These are phyloP conservation scores for Trichoderma oligosporum DNA, from an alignment of 2,329 filamentous ascomycete species.

Conservation along the genomic window DNA sequence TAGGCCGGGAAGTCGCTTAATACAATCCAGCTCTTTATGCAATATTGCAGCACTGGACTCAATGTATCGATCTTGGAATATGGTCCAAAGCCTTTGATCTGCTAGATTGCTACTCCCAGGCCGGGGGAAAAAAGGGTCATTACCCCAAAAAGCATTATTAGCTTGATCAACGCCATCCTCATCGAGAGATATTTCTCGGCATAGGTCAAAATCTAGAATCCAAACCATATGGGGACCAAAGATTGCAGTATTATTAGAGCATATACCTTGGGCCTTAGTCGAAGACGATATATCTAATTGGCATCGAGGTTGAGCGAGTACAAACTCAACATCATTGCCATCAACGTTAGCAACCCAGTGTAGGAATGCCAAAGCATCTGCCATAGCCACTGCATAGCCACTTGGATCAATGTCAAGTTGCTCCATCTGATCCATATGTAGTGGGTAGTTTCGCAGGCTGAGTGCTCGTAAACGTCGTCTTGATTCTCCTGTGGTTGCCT, in stretches of 20 bases:
- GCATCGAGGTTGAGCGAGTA: conserved; percentile 37
- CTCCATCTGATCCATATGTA: conserved; percentile 50
- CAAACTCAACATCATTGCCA: conserved; percentile 54
- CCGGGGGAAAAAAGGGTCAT: background rate
- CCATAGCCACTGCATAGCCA: conserved; percentile 45
- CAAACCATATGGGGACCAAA: conserved; percentile 39
- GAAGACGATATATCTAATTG: background rate
- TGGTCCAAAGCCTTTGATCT: background rate
- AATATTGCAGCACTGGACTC: background rate
- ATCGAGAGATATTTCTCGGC: conserved; percentile 19
- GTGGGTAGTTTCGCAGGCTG: conserved; percentile 46
- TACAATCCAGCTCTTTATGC: no score
- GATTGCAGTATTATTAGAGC: background rate
- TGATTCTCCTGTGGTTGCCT: background rate
- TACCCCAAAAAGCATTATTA: background rate
- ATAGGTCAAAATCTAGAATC: conserved; percentile 48
- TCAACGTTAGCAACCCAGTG: conserved; percentile 48
- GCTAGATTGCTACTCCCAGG: background rate
- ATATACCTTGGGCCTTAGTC: background rate
- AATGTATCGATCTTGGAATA: background rate
- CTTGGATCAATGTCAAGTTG: conserved; percentile 34
- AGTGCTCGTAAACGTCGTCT: conserved; percentile 27
- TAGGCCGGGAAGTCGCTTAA: background rate
- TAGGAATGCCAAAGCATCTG: conserved; percentile 46
- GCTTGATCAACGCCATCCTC: background rate